phyloP scores from a whole-genome alignment of 768 basidiomycete genomes.

The Dacryopinax primogenitus region DNA sequence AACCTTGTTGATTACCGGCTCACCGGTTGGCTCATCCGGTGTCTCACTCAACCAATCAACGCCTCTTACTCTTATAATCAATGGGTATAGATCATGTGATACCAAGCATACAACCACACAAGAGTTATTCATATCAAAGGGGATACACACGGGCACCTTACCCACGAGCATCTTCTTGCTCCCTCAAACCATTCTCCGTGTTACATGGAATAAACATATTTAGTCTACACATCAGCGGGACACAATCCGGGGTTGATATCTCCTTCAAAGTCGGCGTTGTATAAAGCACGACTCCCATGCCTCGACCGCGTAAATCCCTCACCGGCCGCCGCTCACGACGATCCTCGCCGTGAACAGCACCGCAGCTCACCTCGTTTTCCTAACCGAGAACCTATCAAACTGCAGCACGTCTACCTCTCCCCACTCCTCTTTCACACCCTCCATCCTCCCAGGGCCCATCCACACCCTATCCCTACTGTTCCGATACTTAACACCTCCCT shows the following conservation, averaged over 20 bases:
- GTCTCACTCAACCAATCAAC: neutral
- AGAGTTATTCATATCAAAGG: no score
- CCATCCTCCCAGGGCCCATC: neutral
- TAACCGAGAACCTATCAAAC: neutral
- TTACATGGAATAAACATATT: no score
- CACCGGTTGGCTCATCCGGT: neutral
- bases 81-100: neutral
- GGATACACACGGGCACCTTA: no score
- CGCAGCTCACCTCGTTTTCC: neutral
- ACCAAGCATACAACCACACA: no score
- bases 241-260: no score
- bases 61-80: no score
- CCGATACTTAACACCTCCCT: neutral
- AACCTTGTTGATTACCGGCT: neutral
- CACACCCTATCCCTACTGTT: slow-evolving; percentile 1
- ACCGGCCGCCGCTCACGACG: neutral
- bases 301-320: no score
- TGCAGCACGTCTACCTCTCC: neutral
- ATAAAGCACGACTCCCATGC: no score
- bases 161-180: no score
- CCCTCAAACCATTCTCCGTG: no score
- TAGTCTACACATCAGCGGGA: no score
- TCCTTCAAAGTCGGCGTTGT: no score
- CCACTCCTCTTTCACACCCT: neutral
- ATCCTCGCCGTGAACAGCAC: neutral